A percentile compares a stretch with the other conserved stretches of the same genome.
These are phyloP conservation scores for Alnus glutinosa DNA, from an alignment of 306 rosid species.

Conservation along the genomic window DNA sequence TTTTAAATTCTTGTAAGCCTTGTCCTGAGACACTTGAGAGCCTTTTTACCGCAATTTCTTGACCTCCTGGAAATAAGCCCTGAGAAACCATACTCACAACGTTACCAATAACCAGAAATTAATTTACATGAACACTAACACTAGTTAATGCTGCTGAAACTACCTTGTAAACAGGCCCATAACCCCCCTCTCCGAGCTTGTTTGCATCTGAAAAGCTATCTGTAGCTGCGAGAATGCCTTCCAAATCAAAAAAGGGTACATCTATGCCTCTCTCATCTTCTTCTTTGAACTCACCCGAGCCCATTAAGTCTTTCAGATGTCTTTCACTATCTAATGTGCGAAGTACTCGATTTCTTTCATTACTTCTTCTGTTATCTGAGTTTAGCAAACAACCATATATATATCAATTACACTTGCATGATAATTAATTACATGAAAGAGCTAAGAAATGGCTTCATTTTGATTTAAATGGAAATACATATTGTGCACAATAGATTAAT, in stretches of 20 bases:
- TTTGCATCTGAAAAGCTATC: conserved; percentile 50
- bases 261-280: conserved; percentile 32
- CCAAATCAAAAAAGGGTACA: conserved; percentile 38
- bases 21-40: too few species aligned
- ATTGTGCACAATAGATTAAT: too few species aligned
- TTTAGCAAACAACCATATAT: not conserved
- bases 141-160: too few species aligned
- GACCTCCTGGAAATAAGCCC: too few species aligned
- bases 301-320: conserved; percentile 31
- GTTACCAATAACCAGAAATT: too few species aligned
- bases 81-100: too few species aligned
- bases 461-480: not conserved
- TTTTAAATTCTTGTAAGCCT: too few species aligned
- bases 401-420: too few species aligned
- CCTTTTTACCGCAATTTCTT: too few species aligned
- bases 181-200: conserved; percentile 59
- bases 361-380: not conserved
- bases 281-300: conserved; percentile 32
- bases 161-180: conserved; percentile 50
- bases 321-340: conserved; percentile 24
- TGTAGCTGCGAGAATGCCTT: conserved; percentile 41
- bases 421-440: not conserved
- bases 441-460: not conserved
- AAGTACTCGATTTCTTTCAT: not conserved
- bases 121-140: too few species aligned